Conservation (phyloP, 495 filamentous ascomycete species). For the Aspergillus affinis region DNA sequence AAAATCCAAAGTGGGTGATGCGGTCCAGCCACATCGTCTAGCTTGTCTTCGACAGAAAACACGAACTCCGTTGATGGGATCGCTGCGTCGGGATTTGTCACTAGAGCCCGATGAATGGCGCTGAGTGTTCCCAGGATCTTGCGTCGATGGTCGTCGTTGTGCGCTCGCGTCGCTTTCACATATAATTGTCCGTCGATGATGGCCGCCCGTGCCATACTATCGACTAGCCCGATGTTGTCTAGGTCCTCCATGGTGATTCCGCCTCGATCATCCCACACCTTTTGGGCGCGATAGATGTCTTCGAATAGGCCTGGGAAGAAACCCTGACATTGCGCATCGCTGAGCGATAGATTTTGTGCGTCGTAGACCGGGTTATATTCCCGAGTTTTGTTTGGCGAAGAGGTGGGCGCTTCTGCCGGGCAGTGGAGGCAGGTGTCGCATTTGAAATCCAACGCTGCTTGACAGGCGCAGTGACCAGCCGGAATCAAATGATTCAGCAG, state of each 20-base stretch:
- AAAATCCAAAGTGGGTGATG: slow-evolving; percentile 48
- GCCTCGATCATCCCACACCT: slow-evolving; percentile 3
- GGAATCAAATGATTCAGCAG: slow-evolving; percentile 17
- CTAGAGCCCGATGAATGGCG: slow-evolving; percentile 24
- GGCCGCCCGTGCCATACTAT: slow-evolving; percentile 11
- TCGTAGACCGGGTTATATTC: slow-evolving; percentile 17
- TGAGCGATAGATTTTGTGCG: slow-evolving; percentile 21
- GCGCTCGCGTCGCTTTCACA: slow-evolving; percentile 20
- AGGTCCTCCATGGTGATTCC: slow-evolving; percentile 17
- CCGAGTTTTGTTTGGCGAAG: slow-evolving; percentile 9
- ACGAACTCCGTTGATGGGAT: slow-evolving; percentile 59
- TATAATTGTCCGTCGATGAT: slow-evolving; percentile 21
- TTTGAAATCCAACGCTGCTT: slow-evolving; percentile 16
- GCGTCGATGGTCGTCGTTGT: slow-evolving; percentile 25
- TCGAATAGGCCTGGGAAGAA: slow-evolving; percentile 35
- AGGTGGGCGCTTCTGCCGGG: slow-evolving; percentile 4
- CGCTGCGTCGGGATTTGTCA: slow-evolving; percentile 29
- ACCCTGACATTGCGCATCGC: slow-evolving; percentile 24
- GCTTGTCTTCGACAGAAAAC: slow-evolving; percentile 41
- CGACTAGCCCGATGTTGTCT: neutral
- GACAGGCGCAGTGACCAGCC: slow-evolving; percentile 18
- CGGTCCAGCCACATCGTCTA: slow-evolving; percentile 20
- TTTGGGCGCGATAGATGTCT: slow-evolving; percentile 26
- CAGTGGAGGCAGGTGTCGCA: slow-evolving; percentile 13
- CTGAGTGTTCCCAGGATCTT: slow-evolving; percentile 28